Evolutionary conservation across 2,329 filamentous ascomycete genomes (phyloP), one percentile per base, ranked within the genome.

Genomic region (Leptographium wingfieldii): DNA sequence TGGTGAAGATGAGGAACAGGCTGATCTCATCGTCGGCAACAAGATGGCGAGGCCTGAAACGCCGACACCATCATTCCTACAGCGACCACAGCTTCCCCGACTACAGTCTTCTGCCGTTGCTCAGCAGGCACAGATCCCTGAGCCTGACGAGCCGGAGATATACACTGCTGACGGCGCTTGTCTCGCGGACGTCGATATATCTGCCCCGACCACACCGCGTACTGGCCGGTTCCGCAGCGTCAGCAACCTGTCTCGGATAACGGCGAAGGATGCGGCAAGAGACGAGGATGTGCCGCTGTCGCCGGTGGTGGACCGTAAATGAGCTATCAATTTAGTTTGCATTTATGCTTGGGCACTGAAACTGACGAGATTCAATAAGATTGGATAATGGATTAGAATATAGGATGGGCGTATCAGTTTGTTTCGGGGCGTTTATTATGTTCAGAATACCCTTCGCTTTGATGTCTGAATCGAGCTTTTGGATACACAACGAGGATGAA

Each of bases 101-200:
- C 53, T 60, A 19, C 53, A 27, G 27, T 7, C n/a, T 11, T 10
- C 27, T 31, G 14, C 25, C 16, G 7, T 31, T 29, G 27, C n/a
- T 27, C 49, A 31, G 49, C 25, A 31, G 49, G 3, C 49, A 16
- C 12, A n/a, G 25, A 52, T 52, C 27, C 49, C 43, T 11, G 63
- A 64, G 12, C 60, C 63, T 5, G 63, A 63, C 5, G 63, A 64
- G 38, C 55, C 52, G 14, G 60, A 58, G 16, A 56, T 59, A 1
- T 53, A 57, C 48, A 60, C 59, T n/a, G 35, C 56, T 1, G 63
- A 63, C 3, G 59, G 31, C 16, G 19, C 38, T 14, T n/a, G 33
- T 7, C 33, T 57, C 12, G 56, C n/a, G 3, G 46, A 29, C 33
- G 48, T 55, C 2, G 59, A 61, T 16, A 27, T 51, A 9, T 60